A percentile compares a stretch with the other conserved stretches of the same genome.
phyloP scores from a whole-genome alignment of 305 asterid genomes.

The Solanum hybrid region DNA sequence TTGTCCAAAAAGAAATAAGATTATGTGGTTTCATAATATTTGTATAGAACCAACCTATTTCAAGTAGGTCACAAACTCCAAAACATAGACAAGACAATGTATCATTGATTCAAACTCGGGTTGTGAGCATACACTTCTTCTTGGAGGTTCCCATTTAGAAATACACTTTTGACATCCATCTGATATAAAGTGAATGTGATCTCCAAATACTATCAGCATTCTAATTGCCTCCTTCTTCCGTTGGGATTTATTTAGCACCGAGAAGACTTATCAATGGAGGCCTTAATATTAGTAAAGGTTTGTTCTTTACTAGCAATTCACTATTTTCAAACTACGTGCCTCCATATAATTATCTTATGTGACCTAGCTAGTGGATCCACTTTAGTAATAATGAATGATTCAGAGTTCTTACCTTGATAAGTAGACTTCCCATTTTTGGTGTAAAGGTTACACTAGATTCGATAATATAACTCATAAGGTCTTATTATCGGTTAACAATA shows the following conservation, averaged over 20 bases:
- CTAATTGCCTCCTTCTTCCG: not conserved
- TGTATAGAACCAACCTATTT: not conserved
- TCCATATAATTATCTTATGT: not conserved
- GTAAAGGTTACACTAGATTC: not conserved
- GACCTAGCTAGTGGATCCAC: not conserved
- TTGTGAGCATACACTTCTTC: not conserved
- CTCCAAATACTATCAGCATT: not conserved
- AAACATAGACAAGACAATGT: not conserved
- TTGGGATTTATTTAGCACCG: not conserved
- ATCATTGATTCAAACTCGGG: not conserved
- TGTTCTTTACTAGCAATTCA: not conserved
- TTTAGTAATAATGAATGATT: not conserved
- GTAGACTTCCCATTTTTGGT: not conserved
- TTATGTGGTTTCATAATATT: not conserved
- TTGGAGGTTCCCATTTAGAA: not conserved
- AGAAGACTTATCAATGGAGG: not conserved
- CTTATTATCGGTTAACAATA: not conserved
- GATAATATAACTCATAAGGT: not conserved
- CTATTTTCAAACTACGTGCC: not conserved
- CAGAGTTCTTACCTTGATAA: not conserved
- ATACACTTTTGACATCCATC: not conserved
- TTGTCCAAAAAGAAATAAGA: not conserved
- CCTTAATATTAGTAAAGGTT: not conserved
- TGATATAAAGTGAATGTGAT: not conserved
- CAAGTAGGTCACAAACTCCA: not conserved